Base-by-base conservation (phyloP, 257 asterid genomes). In the Plantago ovata region DNA sequence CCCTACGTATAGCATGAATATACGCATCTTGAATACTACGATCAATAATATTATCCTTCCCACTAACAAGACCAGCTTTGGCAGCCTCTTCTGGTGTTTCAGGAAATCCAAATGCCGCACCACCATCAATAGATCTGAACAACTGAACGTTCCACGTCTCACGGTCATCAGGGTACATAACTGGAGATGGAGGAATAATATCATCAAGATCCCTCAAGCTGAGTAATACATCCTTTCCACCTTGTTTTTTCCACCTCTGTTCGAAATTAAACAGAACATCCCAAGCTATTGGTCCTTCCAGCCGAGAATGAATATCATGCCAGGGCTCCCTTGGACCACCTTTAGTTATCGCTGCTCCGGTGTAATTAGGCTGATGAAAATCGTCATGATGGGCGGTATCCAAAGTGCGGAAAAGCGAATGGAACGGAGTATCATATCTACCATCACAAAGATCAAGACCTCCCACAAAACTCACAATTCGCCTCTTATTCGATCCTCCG, bases 301-400 rank as follows among this genome's bases (percentile, higher is more conserved):
- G 66, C 2, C 88, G 80, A 48, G 96, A 90, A 56, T 90, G 98
- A 41, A 90, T 87, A 59, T 90, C 98, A 23, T 90, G 98, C 98
- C 98, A 90, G 10, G 98, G 96, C 77, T 87, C 96, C 54, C 98
- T 71, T 3, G 96, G 98, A 9, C 98, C 98, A 42, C 96, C 98
- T 65, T 81, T 87, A 38, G 81, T 61, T 62, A 91, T 83, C 18
- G 81, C 71, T 60, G 92, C 82, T 46, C 77, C 98, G 3, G 95
- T 39, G 57, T 63, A 83, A 53, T 91, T 91, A 56, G 98, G 95
- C 76, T 87, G 98, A 75, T 90, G 96, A 58, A 90, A 90, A 71
- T 90, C 98, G 49, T 90, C 92, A 16, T 87, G 98, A 59, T 90
- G 98, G 12, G 87, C 95, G 0, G 95, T 81, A 52, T 87, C 98